phyloP scores from a whole-genome alignment of 2,329 filamentous ascomycete genomes.

The Fusarium sp. region DNA sequence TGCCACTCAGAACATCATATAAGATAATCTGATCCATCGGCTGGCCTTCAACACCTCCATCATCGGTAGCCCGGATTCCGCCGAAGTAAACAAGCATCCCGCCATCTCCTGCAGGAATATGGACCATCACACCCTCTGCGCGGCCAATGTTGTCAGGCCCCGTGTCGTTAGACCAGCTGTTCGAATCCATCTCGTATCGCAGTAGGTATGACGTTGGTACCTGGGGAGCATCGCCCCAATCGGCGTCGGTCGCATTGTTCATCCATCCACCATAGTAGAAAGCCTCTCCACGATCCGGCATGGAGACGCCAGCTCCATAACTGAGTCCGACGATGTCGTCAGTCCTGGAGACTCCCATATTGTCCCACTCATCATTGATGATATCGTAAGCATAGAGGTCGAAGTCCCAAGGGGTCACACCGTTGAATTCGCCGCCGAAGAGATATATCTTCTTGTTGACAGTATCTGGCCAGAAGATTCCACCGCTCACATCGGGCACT shows the following conservation, averaged over 20 bases:
- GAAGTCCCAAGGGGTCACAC: constrained; percentile 57
- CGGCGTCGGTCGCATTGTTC: constrained; percentile 62
- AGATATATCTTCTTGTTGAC: constrained; percentile 72
- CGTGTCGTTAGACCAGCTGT: constrained; percentile 63
- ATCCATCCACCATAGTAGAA: constrained; percentile 74
- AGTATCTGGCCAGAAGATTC: constrained; percentile 68
- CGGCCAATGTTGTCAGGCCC: constrained; percentile 64
- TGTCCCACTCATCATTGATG: constrained; percentile 66
- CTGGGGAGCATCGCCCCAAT: constrained; percentile 59
- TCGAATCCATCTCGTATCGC: constrained; percentile 65
- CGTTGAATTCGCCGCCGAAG: constrained; percentile 70
- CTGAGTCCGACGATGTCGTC: constrained; percentile 58
- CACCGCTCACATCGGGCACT: constrained; percentile 60
- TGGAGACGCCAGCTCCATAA: constrained; percentile 67
- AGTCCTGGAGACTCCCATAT: constrained; percentile 52
- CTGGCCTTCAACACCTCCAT: constrained; percentile 59
- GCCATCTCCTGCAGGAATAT: constrained; percentile 67
- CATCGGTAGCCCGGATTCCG: constrained; percentile 62
- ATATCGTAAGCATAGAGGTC: constrained; percentile 68
- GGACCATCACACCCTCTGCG: constrained; percentile 70
- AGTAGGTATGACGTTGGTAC: constrained; percentile 64
- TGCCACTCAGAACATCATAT: constrained; percentile 68
- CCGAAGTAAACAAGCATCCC: constrained; percentile 73
- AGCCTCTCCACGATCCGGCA: constrained; percentile 64
- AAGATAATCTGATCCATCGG: constrained; percentile 65